A percentile compares a stretch with the other conserved stretches of the same genome.
phyloP scores from a whole-genome alignment of 2,329 filamentous ascomycete genomes.

The Helotiales sp. region DNA sequence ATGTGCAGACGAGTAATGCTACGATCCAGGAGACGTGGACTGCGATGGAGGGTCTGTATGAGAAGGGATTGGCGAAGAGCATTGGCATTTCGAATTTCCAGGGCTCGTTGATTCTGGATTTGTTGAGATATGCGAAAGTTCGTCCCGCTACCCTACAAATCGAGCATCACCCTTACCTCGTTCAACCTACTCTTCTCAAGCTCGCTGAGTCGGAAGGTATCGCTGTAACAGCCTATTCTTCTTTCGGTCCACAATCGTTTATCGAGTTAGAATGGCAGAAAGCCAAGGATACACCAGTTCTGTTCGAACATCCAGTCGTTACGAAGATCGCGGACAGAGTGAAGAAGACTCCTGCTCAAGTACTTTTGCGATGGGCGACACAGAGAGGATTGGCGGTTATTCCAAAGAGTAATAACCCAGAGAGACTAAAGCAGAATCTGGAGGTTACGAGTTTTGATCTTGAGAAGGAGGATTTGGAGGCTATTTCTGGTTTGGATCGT shows the following conservation, averaged over 20 bases:
- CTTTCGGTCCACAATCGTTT: constrained; percentile 79
- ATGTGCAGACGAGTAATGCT: constrained; percentile 65
- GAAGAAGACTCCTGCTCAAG: constrained; percentile 73
- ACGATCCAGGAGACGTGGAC: constrained; percentile 80
- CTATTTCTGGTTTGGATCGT: constrained; percentile 64
- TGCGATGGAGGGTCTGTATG: constrained; percentile 75
- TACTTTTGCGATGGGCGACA: constrained; percentile 84
- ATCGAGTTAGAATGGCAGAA: constrained; percentile 73
- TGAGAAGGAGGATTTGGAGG: constrained; percentile 62
- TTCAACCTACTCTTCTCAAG: constrained; percentile 69
- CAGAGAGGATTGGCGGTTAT: constrained; percentile 81
- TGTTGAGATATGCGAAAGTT: constrained; percentile 75
- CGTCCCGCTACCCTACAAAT: constrained; percentile 78
- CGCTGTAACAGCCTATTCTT: constrained; percentile 78
- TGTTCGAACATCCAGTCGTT: constrained; percentile 71
- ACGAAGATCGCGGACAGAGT: constrained; percentile 67
- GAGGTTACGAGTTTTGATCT: constrained; percentile 67
- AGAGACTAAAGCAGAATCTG: constrained; percentile 63
- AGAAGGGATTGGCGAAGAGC: constrained; percentile 65
- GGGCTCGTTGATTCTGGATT: constrained; percentile 73
- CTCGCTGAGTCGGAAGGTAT: constrained; percentile 71
- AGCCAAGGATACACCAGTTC: constrained; percentile 62
- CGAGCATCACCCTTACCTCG: constrained; percentile 88
- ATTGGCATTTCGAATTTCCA: constrained; percentile 88
- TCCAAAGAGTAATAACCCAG: constrained; percentile 68